Conservation (phyloP, 495 filamentous ascomycete species). For the Clohesyomyces aquaticus region DNA sequence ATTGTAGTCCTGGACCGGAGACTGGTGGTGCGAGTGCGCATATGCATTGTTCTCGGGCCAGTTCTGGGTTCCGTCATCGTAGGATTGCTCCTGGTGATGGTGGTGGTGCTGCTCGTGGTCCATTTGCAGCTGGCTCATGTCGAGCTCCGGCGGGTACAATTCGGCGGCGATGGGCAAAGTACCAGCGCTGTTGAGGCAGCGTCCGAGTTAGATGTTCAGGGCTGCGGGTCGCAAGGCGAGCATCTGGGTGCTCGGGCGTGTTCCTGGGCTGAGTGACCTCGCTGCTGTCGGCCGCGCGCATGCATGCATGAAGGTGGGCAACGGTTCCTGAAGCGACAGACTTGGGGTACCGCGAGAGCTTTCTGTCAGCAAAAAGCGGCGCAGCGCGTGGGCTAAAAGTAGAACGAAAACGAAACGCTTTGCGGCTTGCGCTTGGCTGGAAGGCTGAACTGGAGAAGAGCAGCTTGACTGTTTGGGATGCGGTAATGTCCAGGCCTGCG, state of each 20-base stretch:
- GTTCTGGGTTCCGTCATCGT: conserved; percentile 41
- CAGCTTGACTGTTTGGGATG: too few relatives aligned
- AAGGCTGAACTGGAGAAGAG: not conserved
- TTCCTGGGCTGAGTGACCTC: conserved; percentile 36
- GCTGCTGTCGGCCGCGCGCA: conserved; percentile 36
- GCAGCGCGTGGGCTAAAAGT: conserved; percentile 5
- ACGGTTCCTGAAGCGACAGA: conserved; percentile 41
- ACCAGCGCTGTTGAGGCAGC: conserved; percentile 16
- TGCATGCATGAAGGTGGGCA: conserved; percentile 42
- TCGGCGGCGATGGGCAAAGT: not conserved
- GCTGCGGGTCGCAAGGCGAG: conserved; percentile 23
- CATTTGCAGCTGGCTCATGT: conserved; percentile 48
- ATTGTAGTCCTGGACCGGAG: conserved; percentile 53
- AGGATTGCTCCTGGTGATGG: conserved; percentile 36
- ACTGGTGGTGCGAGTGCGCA: conserved; percentile 46
- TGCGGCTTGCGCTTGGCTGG: conserved; percentile 30
- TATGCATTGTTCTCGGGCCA: conserved; percentile 42
- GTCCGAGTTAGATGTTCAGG: conserved; percentile 34
- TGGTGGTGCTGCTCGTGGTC: conserved; percentile 48
- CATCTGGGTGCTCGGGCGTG: conserved; percentile 28
- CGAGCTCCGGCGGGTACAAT: conserved; percentile 8
- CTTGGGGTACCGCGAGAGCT: not conserved
- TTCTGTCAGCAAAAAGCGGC: conserved; percentile 22
- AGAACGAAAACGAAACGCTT: conserved; percentile 19
- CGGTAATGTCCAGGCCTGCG: too few relatives aligned